Conservation (phyloP, 1,139 yeast genomes). For the Blastobotrys capitulatus region DNA sequence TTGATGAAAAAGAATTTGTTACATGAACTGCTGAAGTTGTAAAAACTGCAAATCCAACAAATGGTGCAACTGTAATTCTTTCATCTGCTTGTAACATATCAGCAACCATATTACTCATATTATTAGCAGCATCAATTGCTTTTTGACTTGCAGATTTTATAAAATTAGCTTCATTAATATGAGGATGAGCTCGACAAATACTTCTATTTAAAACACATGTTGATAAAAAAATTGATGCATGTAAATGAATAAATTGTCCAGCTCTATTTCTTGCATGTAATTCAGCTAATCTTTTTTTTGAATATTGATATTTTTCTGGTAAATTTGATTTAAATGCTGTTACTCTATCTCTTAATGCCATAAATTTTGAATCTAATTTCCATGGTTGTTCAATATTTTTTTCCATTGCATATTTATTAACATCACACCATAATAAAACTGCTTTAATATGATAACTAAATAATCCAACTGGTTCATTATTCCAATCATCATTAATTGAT, state of each 20-base stretch:
- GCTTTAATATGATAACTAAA: conserved; percentile 31
- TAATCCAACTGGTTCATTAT: conserved; percentile 18
- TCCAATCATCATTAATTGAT: conserved; percentile 19
- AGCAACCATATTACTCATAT: conserved; percentile 28
- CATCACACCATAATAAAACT: conserved; percentile 32
- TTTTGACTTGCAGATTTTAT: conserved; percentile 28
- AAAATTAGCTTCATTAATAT: conserved; percentile 27
- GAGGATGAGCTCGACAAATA: conserved; percentile 17
- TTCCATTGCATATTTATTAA: conserved; percentile 26
- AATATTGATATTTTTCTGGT: conserved; percentile 24
- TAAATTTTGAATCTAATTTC: conserved; percentile 20
- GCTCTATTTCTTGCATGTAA: conserved; percentile 21
- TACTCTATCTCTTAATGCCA: conserved; percentile 13
- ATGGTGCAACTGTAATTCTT: conserved; percentile 32
- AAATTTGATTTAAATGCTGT: conserved; percentile 14
- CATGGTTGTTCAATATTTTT: conserved; percentile 22
- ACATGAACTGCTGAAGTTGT: conserved; percentile 35
- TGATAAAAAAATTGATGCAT: conserved; percentile 23
- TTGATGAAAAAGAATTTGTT: conserved; percentile 32
- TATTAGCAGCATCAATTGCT: conserved; percentile 30
- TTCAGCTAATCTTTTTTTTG: conserved; percentile 19
- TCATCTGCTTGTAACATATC: conserved; percentile 32
- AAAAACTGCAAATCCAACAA: conserved; percentile 34
- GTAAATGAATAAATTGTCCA: conserved; percentile 27
- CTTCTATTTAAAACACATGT: conserved; percentile 25